Evolutionary conservation across 2,329 filamentous ascomycete species (phyloP).

Genomic region (Apiospora koreana): DNA sequence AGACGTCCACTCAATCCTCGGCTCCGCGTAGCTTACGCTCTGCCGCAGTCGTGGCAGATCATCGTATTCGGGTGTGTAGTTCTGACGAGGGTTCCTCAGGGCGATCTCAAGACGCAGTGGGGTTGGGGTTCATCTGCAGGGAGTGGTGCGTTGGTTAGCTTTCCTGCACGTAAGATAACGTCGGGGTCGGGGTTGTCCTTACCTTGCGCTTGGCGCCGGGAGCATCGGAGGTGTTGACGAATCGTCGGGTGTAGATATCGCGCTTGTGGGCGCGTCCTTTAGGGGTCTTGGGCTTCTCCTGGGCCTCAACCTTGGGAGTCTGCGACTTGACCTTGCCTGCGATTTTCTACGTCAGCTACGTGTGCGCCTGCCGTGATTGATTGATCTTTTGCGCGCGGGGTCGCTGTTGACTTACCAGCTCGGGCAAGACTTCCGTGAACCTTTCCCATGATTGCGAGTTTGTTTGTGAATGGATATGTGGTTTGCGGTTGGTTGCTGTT

Average conservation of each 20-base stretch:
- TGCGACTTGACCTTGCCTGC: slow-evolving; percentile 13
- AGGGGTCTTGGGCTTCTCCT: slow-evolving; percentile 13
- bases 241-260: slow-evolving; percentile 11
- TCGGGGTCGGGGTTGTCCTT: background rate
- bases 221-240: slow-evolving; percentile 9
- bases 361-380: background rate
- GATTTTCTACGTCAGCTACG: background rate
- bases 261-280: slow-evolving; percentile 14
- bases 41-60: background rate
- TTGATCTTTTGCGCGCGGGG: background rate
- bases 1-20: background rate
- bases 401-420: slow-evolving; percentile 4
- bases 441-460: slow-evolving; percentile 10
- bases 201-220: slow-evolving; percentile 13
- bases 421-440: slow-evolving; percentile 13
- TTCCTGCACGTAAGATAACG: background rate
- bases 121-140: slow-evolving; percentile 15
- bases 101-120: background rate
- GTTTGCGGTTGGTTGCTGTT: too few relatives aligned
- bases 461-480: background rate
- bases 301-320: slow-evolving; percentile 13
- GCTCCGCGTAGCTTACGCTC: background rate
- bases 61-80: background rate
- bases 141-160: too few relatives aligned
- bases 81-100: background rate